Percentiles rank a stretch among this genome's conserved stretches.
Evolutionary conservation across 208 protist genomes (phyloP).

Genomic region (Angomonas deanei): DNA sequence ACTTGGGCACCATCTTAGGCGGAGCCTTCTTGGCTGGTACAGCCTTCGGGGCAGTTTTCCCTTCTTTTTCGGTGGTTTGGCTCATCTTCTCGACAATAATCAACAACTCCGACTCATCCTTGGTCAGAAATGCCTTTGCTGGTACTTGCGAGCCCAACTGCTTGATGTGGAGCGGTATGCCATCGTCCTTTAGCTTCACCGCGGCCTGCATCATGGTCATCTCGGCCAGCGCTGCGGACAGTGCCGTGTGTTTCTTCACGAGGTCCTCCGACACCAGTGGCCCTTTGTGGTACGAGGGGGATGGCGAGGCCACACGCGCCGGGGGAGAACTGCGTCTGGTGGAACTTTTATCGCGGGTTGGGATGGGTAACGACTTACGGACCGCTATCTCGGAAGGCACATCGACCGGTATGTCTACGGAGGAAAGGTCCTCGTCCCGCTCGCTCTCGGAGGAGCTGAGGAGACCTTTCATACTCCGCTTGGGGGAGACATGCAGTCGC

Average conservation of each 20-base stretch:
- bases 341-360: no score
- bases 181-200: slow-evolving; percentile 14
- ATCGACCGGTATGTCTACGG: neutral
- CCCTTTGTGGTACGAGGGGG: no score
- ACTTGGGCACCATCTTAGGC: no score
- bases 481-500: slow-evolving; percentile 29
- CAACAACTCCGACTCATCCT: slow-evolving; percentile 33
- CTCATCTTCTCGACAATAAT: slow-evolving; percentile 28
- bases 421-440: no score
- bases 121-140: slow-evolving; percentile 25
- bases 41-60: neutral
- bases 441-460: neutral
- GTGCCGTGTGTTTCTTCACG: neutral
- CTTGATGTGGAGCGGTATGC: slow-evolving; percentile 22
- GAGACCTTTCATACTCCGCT: neutral
- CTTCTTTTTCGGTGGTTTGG: neutral
- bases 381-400: no score
- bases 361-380: no score
- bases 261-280: no score
- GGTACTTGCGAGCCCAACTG: slow-evolving; percentile 19
- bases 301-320: neutral
- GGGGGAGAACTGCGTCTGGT: neutral
- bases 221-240: slow-evolving; percentile 1
- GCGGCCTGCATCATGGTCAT: slow-evolving; percentile 12
- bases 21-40: neutral